Base-by-base conservation (phyloP, 192 early-diverging fungal species). In the Backusella psychrophila region DNA sequence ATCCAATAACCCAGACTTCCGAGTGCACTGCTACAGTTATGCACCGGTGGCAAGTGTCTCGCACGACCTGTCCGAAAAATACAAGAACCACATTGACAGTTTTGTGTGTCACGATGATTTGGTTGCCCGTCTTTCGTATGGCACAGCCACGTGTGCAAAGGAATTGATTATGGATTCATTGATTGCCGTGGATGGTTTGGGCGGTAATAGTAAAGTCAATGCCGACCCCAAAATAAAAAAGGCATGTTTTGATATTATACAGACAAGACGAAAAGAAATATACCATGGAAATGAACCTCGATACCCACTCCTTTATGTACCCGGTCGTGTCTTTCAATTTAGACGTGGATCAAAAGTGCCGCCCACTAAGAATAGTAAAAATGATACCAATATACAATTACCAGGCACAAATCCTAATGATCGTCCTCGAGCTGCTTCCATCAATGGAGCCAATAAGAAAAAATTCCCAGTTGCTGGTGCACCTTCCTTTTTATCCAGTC, bases 31-130 rank as follows among this genome's bases (percentile, higher is more conserved):
- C 44, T 85, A 85, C 49, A 78, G 80, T 17, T 88, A 83, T 79
- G 91, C 87, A 1, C 88, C 91, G 0, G 88, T 91, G 19, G 87
- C 88, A 0, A 85, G 85, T 35, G 80, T 89, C 1, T 88, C 87
- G 0, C 80, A 81, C 0, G 85, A 88, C 36, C 76, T 93, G 11
- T 81, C 87, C 0, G 84, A 89, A 15, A 78, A 83, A 12, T 90
- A 87, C 65, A 74, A 81, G 29, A 82, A 90, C 59, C 81, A 83
- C 72, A 91, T 93, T 49, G 78, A 87, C 69, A 88, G 86, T 6
- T 91, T 85, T 81, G 89, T 93, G 38, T 85, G 87, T 53, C 82
- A 84, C 14, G 88, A 91, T 66, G 91, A 93, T 73, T 39, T 93
- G 29, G 90, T 91, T 15, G 87, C 81, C 19, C 86, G 91, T 15